Evolutionary conservation across 1,284 basidiomycete genomes (phyloP), one percentile per base, ranked within the genome.

Genomic region (Ganoderma leucocontextum): DNA sequence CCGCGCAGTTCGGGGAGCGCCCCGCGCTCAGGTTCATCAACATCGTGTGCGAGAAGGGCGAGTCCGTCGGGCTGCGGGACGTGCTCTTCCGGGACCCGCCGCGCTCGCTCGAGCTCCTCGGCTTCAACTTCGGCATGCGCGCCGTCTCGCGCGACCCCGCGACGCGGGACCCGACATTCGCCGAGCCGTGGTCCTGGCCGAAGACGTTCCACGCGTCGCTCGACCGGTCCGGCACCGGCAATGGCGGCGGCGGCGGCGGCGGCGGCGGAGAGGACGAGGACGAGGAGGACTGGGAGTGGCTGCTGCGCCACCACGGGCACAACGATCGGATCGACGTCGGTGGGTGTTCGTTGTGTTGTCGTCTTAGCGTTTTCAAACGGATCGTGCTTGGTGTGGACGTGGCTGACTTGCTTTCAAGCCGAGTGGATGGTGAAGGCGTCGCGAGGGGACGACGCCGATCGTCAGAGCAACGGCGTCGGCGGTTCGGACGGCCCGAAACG

Each of bases 211-310:
- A 60, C 38, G 58, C 58, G 38, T 19, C 58, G n/a, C 36, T 60
- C n/a, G 58, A 39, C 19, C 47, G 12, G 9, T 49, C 47, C n/a
- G 47, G 22, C 22, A 49, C 29, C 29, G 2, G 29, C 29, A 19
- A 52, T n/a, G 49, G 22, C 1, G 19, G 22, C 19, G 47, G 19
- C 49, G 49, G 22, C 1, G 19, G 22, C 19, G 47, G 19, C 10
- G 17, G 35, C 4, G 57, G 57, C 12, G 52, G 25, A 9, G 52
- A 6, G 35, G 57, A 53, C 19, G 57, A 39, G 19, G 49, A 12
- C 1, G 41, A 63, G 49, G 38, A 25, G 33, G 62, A 63, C 52
- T 63, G 62, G 62, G 52, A 53, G 44, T 63, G 62, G 62, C n/a
- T 63, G 22, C 49, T 63, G n/a, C 15, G 62, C 35, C 47, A 62